Evolutionary conservation across 2,329 filamentous ascomycete genomes (phyloP).

Genomic region (Cladophialophora chaetospira): DNA sequence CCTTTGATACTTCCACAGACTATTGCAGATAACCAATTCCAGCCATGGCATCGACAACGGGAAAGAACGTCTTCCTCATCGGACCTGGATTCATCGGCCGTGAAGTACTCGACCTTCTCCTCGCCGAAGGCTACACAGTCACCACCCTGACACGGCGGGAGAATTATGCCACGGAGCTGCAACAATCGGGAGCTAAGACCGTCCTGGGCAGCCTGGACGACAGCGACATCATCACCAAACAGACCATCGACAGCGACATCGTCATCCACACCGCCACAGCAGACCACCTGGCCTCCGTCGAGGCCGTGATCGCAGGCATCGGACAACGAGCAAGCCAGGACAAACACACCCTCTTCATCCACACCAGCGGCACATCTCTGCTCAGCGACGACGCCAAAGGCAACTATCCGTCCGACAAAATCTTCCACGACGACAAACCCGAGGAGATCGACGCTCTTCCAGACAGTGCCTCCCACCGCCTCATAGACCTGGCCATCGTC

Average conservation of each 20-base stretch:
- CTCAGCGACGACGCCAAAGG: conserved; percentile 44
- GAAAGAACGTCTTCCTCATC: conserved; percentile 30
- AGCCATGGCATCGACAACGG: conserved; percentile 5
- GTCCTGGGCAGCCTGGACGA: conserved; percentile 49
- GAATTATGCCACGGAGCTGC: conserved; percentile 19
- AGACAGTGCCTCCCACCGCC: conserved; percentile 48
- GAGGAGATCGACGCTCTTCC: conserved; percentile 46
- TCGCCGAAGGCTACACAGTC: conserved; percentile 46
- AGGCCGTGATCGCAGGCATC: conserved; percentile 50
- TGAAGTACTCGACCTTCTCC: conserved; percentile 49
- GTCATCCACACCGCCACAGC: conserved; percentile 54
- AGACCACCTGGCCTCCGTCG: conserved; percentile 50
- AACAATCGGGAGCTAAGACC: conserved; percentile 41
- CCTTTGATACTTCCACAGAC: background rate
- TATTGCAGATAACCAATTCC: too few species aligned
- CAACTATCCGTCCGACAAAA: conserved; percentile 40
- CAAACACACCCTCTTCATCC: conserved; percentile 51
- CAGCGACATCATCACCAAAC: conserved; percentile 42
- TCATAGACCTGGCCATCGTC: conserved; percentile 51
- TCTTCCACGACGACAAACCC: conserved; percentile 48
- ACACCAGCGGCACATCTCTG: conserved; percentile 50
- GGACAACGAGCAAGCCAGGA: conserved; percentile 41
- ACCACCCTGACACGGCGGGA: conserved; percentile 38
- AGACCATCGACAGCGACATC: conserved; percentile 45
- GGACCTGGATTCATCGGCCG: conserved; percentile 43